Evolutionary conservation across 768 basidiomycete species (phyloP), one percentile per base, ranked within the genome.

Genomic region (Macrolepiota dolichaula): DNA sequence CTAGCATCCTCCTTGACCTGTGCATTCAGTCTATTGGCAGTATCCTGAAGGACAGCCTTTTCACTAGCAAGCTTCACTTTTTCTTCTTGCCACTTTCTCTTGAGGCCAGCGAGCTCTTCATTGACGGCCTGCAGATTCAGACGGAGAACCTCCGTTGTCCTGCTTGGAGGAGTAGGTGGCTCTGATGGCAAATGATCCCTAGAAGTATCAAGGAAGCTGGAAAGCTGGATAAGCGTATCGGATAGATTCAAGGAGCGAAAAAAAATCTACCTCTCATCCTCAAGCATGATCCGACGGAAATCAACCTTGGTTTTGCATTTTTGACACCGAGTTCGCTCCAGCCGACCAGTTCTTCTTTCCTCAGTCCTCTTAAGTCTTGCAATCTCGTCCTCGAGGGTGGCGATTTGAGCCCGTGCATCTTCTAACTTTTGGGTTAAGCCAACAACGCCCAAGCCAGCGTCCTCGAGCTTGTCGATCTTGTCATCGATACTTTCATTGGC

Each of bases 401-500:
- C 71, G 15, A 89, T 85, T 63, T 76, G 80, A 13, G 78, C 70
- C 7, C 88, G 82, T 9, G 90, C 88, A 64, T 92, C 89, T 61
- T 87, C 88, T 2, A 94, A 81, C 57, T 84, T 86, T 73, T 79
- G 81, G 0, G 88, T 86, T 37, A 92, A 76, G 6, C 83, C 85
- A 49, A 94, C 84, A 44, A 87, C 87, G 29, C 85, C 91, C 13
- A 88, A 71, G 4, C 92, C 92, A 0, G 88, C 87, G 59, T 93
- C 87, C 68, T 92, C 90, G 2, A 96, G 85, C 55, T 88, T 85
- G 69, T 93, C 92, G 15, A 96, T 79, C 71, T 95, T 94, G 68
- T 93, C 88, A 66, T 96, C 94, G 57, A 96, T 91, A 66, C 84
- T 89, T 37, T 89, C 86, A 69, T 96, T 94, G 10, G 92, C 93